Evolutionary conservation across 2,329 filamentous ascomycete genomes (phyloP), one percentile per base, ranked within the genome.

Genomic region (Dryadomyces quercus-mongolicae): DNA sequence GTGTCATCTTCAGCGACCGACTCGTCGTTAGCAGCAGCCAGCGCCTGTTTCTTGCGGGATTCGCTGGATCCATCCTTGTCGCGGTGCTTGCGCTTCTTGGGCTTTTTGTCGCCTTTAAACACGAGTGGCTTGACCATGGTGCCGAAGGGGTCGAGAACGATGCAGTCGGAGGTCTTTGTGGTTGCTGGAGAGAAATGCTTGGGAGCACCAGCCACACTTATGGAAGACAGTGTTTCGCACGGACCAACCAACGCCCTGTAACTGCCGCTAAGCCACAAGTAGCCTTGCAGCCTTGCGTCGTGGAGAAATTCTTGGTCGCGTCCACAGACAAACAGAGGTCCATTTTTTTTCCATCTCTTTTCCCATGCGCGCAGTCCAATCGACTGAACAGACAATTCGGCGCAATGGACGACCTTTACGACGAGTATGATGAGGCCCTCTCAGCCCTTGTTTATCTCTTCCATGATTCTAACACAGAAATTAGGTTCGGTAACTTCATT

Each of bases 81-180:
- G 49, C 77, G 71, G 62, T 87, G 82, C 77, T 95, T 96, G 68
- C 89, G 81, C 76, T 96, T 96, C 71, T 93, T 95, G 56, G 81
- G 73, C 72, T 93, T 93, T 71, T 94, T 96, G 72, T 98, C 93
- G 75, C 93, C 93, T 72, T 98, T 98, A 77, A 98, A 98, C 50
- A 82, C 77, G 56, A 98, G 80, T 49, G 92, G 84, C 68, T 95
- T 96, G 62, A 95, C 85, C 87, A 93, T 93, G 31, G 44, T 58
- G 44, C 8, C 25, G 8, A 31, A 5, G 25, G 25, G 25, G 25
- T 31, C 25, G 25, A 8, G 25, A 8, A 31, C n/a, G n/a, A n/a
- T n/a, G n/a, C n/a, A n/a, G n/a, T n/a, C n/a, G n/a, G n/a, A n/a
- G n/a, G n/a, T n/a, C n/a, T n/a, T n/a, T n/a, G n/a, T n/a, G n/a